Percentiles rank a stretch among this genome's conserved stretches.
phyloP scores from a whole-genome alignment of 2,329 filamentous ascomycete genomes.

The Pestalotiopsis sp. region DNA sequence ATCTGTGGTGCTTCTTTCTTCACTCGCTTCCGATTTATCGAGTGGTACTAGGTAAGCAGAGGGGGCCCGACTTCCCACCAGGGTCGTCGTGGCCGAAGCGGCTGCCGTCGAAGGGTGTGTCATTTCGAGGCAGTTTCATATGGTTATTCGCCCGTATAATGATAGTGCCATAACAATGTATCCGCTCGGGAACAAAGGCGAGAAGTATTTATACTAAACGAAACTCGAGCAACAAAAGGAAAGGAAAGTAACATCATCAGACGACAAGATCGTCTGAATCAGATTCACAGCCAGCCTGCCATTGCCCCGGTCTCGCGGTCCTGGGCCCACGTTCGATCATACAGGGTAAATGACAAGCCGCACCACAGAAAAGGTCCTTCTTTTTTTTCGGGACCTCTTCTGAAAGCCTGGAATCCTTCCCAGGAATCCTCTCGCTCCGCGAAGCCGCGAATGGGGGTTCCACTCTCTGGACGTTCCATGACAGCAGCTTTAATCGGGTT shows the following conservation, averaged over 20 bases:
- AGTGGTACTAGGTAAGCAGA: not conserved
- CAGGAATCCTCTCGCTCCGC: not conserved
- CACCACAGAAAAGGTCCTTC: not conserved
- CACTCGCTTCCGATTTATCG: not conserved
- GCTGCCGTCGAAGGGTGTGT: not conserved
- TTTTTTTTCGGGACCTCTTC: not conserved
- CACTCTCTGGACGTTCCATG: not conserved
- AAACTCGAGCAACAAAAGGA: not conserved
- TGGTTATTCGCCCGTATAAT: not conserved
- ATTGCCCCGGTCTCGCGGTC: not conserved
- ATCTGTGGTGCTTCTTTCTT: not conserved
- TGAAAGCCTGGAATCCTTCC: not conserved
- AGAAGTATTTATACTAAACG: not conserved
- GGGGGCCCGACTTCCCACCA: constrained; percentile 5
- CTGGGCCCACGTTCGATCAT: not conserved
- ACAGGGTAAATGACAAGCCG: constrained; percentile 6
- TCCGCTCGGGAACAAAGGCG: not conserved
- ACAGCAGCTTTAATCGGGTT: not conserved
- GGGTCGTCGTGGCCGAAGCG: constrained; percentile 1
- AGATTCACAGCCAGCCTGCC: not conserved
- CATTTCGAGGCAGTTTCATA: not conserved
- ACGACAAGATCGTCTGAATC: not conserved
- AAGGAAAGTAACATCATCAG: not conserved
- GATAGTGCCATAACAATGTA: not conserved
- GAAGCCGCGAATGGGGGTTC: constrained; percentile 3